Evolutionary conservation across 179 eudicot genomes (phyloP).

Genomic region (Spergularia azorica): DNA sequence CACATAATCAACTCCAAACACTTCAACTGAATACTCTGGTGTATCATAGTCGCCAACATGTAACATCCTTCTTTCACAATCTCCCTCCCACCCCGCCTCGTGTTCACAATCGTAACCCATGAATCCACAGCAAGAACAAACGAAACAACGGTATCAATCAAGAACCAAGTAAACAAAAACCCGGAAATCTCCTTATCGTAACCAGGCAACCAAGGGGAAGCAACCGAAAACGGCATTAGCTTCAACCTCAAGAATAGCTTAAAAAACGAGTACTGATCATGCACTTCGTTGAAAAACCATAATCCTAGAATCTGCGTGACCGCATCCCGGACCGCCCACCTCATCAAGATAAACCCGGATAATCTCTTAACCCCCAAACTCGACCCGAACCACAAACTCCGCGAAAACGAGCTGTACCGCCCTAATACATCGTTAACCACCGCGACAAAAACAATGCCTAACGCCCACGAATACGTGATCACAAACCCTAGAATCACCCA

Average conservation of each 20-base stretch:
- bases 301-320: constrained; percentile 82
- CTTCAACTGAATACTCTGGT: constrained; percentile 66
- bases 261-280: constrained; percentile 84
- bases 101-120: constrained; percentile 82
- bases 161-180: constrained; percentile 71
- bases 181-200: constrained; percentile 74
- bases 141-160: constrained; percentile 63
- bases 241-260: constrained; percentile 89
- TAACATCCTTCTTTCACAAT: constrained; percentile 92
- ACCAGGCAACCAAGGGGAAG: constrained; percentile 70
- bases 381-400: constrained; percentile 67
- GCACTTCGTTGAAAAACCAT: constrained; percentile 81
- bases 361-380: constrained; percentile 73
- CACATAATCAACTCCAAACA: constrained; percentile 79
- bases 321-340: constrained; percentile 93
- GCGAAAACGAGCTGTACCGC: constrained; percentile 40
- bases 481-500: constrained; percentile 82
- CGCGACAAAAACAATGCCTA: constrained; percentile 65
- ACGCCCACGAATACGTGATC: constrained; percentile 78
- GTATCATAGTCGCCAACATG: constrained; percentile 66
- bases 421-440: constrained; percentile 71
- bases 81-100: constrained; percentile 81
- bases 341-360: constrained; percentile 78
- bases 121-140: constrained; percentile 81
- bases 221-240: constrained; percentile 87